A percentile compares a stretch with the other conserved stretches of the same genome.
phyloP scores from a whole-genome alignment of 139 green algal genomes.

The Picochlorum costavermella region DNA sequence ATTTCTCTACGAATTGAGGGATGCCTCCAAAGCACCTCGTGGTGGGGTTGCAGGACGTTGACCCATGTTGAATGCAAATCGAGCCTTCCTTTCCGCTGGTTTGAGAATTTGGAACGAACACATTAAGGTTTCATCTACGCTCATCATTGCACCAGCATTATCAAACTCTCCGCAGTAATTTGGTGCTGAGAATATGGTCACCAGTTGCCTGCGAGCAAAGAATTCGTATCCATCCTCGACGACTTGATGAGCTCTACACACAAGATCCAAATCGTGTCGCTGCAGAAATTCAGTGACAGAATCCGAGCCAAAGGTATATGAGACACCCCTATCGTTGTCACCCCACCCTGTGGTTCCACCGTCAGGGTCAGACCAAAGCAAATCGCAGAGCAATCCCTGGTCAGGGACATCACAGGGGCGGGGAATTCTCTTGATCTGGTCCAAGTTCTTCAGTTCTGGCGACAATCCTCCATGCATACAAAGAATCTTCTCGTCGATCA shows the following conservation, averaged over 20 bases:
- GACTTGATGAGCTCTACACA: slow-evolving; percentile 96
- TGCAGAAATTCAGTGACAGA: slow-evolving; percentile 92
- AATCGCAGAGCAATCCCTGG: slow-evolving; percentile 94
- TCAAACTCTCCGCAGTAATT: slow-evolving; percentile 99
- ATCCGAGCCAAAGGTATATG: slow-evolving; percentile 97
- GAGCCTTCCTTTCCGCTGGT: slow-evolving; percentile 91
- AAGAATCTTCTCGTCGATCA: slow-evolving; percentile 99
- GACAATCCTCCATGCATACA: slow-evolving; percentile 99
- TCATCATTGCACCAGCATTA: slow-evolving; percentile 99
- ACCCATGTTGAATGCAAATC: slow-evolving; percentile 43
- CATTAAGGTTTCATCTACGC: slow-evolving; percentile 98
- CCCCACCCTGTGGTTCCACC: slow-evolving; percentile 92
- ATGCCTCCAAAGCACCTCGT: slow-evolving; percentile 1
- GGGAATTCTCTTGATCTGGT: slow-evolving; percentile 96
- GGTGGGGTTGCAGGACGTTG: slow-evolving; percentile 28
- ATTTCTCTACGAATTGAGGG: background rate
- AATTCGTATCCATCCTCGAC: slow-evolving; percentile 99
- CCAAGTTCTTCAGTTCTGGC: slow-evolving; percentile 92
- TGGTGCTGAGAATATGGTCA: slow-evolving; percentile 97
- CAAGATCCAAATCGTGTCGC: slow-evolving; percentile 94
- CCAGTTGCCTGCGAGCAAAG: slow-evolving; percentile 96
- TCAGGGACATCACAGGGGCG: slow-evolving; percentile 96
- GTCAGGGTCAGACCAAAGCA: slow-evolving; percentile 98
- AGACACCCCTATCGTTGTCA: slow-evolving; percentile 98
- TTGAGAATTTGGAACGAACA: slow-evolving; percentile 99